Conservation (phyloP, 495 filamentous ascomycete genomes). For the Annulohypoxylon stygium region DNA sequence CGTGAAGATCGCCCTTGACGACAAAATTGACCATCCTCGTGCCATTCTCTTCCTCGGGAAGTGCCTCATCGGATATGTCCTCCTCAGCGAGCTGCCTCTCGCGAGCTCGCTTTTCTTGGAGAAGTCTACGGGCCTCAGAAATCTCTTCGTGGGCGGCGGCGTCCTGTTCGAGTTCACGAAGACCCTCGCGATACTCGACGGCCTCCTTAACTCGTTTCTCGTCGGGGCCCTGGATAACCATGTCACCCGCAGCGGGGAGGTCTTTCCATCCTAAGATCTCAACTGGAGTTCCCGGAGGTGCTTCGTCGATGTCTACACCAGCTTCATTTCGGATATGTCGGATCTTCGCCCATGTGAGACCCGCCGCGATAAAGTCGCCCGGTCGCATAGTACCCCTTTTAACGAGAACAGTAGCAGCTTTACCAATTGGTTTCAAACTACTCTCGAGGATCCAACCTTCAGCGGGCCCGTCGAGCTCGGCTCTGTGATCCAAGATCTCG, state of each 20-base stretch:
- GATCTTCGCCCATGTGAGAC: conserved; percentile 85
- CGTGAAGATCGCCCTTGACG: conserved; percentile 92
- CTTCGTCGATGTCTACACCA: conserved; percentile 75
- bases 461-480: conserved; percentile 78
- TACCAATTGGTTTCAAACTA: conserved; percentile 87
- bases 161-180: conserved; percentile 55
- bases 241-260: conserved; percentile 87
- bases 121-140: conserved; percentile 74
- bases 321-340: conserved; percentile 87
- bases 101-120: conserved; percentile 70
- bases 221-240: conserved; percentile 82
- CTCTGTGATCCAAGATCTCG: conserved; percentile 90
- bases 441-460: conserved; percentile 97
- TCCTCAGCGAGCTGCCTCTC: conserved; percentile 51
- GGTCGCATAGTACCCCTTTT: conserved; percentile 84
- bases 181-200: conserved; percentile 78
- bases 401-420: conserved; percentile 89
- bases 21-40: conserved; percentile 81
- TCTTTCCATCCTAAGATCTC: conserved; percentile 96
- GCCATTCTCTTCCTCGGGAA: conserved; percentile 58
- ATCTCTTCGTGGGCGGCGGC: conserved; percentile 78
- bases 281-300: conserved; percentile 89
- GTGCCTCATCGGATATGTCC: conserved; percentile 30
- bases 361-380: conserved; percentile 90
- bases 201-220: conserved; percentile 86